A percentile compares a stretch with the other conserved stretches of the same genome.
These are phyloP conservation scores for Pseudogymnoascus sp. DNA, from an alignment of 2,329 filamentous ascomycete species.

Conservation along the genomic window DNA sequence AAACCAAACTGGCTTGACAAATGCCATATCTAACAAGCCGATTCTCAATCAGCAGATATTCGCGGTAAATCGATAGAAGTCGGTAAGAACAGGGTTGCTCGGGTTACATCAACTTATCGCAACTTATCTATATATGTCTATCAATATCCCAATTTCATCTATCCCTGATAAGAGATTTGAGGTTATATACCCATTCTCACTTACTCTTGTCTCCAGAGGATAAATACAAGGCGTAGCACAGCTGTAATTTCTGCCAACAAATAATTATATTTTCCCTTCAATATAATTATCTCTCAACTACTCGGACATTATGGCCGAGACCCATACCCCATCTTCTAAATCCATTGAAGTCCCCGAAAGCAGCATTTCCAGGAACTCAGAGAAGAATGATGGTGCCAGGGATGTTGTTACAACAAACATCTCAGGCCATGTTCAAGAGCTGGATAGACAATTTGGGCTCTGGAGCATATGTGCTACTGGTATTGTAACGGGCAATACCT, in stretches of 20 bases:
- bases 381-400: conserved; percentile 14
- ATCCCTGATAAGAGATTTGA: background rate
- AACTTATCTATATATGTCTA: background rate
- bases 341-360: background rate
- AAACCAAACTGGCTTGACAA: background rate
- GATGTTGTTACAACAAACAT: conserved; percentile 33
- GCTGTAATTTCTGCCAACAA: background rate
- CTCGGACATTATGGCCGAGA: background rate
- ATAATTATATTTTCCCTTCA: background rate
- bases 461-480: conserved; percentile 39
- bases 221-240: background rate
- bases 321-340: background rate
- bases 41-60: background rate
- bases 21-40: background rate
- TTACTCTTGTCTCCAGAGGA: background rate
- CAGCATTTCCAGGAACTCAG: background rate
- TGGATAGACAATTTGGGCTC: conserved; percentile 42
- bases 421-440: conserved; percentile 43
- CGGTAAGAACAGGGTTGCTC: background rate
- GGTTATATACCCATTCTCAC: background rate
- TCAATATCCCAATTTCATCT: background rate
- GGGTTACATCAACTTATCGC: background rate
- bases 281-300: background rate
- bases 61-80: background rate
- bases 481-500: conserved; percentile 36